Evolutionary conservation across 2,329 filamentous ascomycete genomes (phyloP).

Genomic region (Ceratocystis huliohia): DNA sequence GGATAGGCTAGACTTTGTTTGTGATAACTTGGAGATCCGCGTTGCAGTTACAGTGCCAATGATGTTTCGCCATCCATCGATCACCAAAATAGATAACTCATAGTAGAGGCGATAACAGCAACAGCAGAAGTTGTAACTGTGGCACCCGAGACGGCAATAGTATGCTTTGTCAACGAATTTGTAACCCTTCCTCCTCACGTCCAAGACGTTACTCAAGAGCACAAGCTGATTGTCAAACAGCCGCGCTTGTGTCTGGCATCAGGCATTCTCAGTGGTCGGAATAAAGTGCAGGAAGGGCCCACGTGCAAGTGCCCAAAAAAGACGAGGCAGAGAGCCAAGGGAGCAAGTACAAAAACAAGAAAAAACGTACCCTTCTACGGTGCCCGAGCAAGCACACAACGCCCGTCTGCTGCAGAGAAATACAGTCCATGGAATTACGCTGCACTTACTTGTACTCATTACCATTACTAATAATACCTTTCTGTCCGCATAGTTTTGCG

Average conservation of each 20-base stretch:
- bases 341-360: neutral
- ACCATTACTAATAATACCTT: no score
- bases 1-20: neutral
- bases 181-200: neutral
- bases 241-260: neutral
- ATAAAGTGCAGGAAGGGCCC: neutral
- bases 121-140: neutral
- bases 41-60: conserved; percentile 5
- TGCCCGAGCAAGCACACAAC: neutral
- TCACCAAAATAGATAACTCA: neutral
- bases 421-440: no score
- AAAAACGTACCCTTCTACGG: neutral
- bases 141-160: neutral
- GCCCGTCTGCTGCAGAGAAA: no score
- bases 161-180: neutral
- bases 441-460: neutral
- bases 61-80: conserved; percentile 2
- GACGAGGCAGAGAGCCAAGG: neutral
- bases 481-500: neutral
- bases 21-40: conserved; percentile 3
- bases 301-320: neutral
- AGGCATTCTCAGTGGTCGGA: neutral
- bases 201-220: neutral
- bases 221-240: conserved; percentile 5
- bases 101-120: neutral